Evolutionary conservation across 1,284 basidiomycete genomes (phyloP), one percentile per base, ranked within the genome.

Genomic region (Volvariella surrecta): DNA sequence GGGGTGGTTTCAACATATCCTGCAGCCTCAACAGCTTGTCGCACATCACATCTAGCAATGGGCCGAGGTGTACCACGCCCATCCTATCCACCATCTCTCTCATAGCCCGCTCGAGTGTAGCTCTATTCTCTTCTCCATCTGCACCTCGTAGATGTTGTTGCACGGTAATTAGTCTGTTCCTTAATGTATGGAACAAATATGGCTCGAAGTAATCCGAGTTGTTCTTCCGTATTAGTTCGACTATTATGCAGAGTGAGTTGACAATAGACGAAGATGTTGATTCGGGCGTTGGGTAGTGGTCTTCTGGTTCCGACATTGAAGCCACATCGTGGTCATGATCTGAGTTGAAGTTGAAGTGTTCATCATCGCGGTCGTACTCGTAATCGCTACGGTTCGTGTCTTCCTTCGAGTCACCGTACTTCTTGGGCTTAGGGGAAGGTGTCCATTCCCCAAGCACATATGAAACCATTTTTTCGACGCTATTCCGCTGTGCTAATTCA

Each of bases 191-290:
- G 67, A 97, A 96, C n/a, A 98, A 74, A 61, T 95, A 96, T 11
- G 94, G 95, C 66, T 99, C 96, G 58, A 96, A 95, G 61, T 94
- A 97, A 61, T 99, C 95, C 42, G 93, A 95, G 63, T 99, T 99
- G 65, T 99, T 99, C 62, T 98, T 94, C 44, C 96, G 79, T 53
- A 99, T 98, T 31, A 99, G 76, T 61, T 99, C 96, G 54, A 97
- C 89, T 50, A 98, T 74, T 54, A 99, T 81, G 41, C 87, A 86
- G 52, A 95, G 88, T 19, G 91, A 86, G 48, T 92, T 83, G 22
- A 89, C 76, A 37, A 98, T 79, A 0, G 92, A 92, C 3, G 94
- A 98, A 0, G 83, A 81, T n/a, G 81, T 77, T 1, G 83, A 85
- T 45, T 89, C 83, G 13, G 78, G 66, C 20, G 78, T 82, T 0